Conservation (phyloP, 352 stramenopile species). For the Phytophthora constricta region DNA sequence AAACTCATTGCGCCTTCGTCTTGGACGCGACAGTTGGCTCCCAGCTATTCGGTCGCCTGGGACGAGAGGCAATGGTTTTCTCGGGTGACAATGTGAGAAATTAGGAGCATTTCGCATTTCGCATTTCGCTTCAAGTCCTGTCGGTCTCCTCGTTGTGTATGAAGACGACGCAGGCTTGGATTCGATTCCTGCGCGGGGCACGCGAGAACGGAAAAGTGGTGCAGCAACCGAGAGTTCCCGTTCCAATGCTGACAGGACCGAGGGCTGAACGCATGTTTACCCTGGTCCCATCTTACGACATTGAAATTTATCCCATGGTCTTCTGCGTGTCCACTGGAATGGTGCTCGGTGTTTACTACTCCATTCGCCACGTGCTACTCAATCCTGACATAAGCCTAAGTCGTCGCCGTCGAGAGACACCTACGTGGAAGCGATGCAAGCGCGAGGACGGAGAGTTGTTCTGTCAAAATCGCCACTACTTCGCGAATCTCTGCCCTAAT, state of each 20-base stretch:
- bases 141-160: too few species aligned
- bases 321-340: slow-evolving; percentile 35
- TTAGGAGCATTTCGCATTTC: too few species aligned
- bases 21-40: too few species aligned
- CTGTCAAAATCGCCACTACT: slow-evolving; percentile 32
- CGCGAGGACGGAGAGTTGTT: slow-evolving; percentile 33
- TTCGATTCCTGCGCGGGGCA: too few species aligned
- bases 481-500: slow-evolving; percentile 42
- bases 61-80: too few species aligned
- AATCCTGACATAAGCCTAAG: slow-evolving; percentile 45
- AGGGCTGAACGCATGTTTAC: not conserved
- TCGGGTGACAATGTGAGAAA: too few species aligned
- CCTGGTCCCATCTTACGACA: not conserved
- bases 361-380: slow-evolving; percentile 26
- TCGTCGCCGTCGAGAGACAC: slow-evolving; percentile 35
- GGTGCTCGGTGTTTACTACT: slow-evolving; percentile 27
- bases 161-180: too few species aligned
- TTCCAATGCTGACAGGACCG: not conserved
- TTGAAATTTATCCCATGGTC: slow-evolving; percentile 29
- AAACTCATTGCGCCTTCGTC: too few species aligned
- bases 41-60: too few species aligned
- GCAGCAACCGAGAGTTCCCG: not conserved
- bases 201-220: not conserved
- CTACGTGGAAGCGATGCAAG: slow-evolving; percentile 40
- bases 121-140: too few species aligned